A percentile compares a stretch with the other conserved stretches of the same genome.
phyloP scores from a whole-genome alignment of 2,329 filamentous ascomycete genomes.

The Hypoxylon sp. region DNA sequence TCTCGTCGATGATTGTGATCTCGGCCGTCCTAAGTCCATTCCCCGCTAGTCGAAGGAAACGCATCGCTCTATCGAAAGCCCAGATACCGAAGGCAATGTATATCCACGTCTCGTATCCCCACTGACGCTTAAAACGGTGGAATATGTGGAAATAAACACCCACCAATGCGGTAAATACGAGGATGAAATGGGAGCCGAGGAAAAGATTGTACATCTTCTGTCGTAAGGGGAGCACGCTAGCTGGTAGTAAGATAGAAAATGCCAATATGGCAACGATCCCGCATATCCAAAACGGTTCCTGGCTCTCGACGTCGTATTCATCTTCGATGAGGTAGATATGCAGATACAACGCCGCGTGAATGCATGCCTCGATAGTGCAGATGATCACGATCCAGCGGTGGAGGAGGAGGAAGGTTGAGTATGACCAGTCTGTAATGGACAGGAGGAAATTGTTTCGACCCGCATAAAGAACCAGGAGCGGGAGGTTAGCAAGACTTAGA shows the following conservation, averaged over 20 bases:
- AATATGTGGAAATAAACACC: conserved; percentile 48
- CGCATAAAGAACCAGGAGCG: conserved; percentile 49
- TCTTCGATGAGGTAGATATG: conserved; percentile 10
- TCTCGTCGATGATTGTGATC: conserved; percentile 29
- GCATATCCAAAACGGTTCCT: conserved; percentile 42
- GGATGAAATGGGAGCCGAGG: conserved; percentile 48
- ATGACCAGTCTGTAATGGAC: conserved; percentile 49
- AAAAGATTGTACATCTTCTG: conserved; percentile 51
- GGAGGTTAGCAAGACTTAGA: conserved; percentile 48
- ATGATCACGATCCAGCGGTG: conserved; percentile 52
- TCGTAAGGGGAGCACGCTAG: conserved; percentile 49
- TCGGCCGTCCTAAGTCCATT: conserved; percentile 26
- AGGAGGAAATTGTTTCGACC: conserved; percentile 51
- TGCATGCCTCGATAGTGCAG: conserved; percentile 49
- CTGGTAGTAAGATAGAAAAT: conserved; percentile 45
- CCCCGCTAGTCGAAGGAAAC: conserved; percentile 37
- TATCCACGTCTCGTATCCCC: conserved; percentile 49
- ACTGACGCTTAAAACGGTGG: conserved; percentile 43
- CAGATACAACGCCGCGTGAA: conserved; percentile 47
- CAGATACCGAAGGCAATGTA: conserved; percentile 48
- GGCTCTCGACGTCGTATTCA: conserved; percentile 4
- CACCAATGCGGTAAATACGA: conserved; percentile 48
- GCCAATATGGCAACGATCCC: conserved; percentile 49
- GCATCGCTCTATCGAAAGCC: conserved; percentile 44
- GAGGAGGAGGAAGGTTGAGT: conserved; percentile 49